Evolutionary conservation across 1,284 basidiomycete genomes (phyloP), one percentile per base, ranked within the genome.

Genomic region (Apiotrichum domesticum): DNA sequence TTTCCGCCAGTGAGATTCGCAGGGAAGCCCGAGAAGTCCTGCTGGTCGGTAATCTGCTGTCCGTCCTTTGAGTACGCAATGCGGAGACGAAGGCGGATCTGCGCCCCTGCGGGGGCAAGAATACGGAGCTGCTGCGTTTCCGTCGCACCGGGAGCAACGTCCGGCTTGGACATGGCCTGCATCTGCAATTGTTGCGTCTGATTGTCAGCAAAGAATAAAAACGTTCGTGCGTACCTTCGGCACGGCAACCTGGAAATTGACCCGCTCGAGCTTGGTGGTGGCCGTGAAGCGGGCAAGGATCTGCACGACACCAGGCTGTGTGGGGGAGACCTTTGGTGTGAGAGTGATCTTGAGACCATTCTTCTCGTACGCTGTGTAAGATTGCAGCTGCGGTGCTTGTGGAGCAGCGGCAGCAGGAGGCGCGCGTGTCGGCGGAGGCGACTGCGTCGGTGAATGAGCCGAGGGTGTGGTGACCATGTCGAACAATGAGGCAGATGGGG

Each of bases 181-280:
- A 99, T 98, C 73, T 98, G 94, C 57, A 99, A 76, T 73, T 97
- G 94, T 79, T 98, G 95, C 0, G 92, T 92, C 92, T 96, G 68
- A 46, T 34, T 8, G 51, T 59, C 35, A 64, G 62, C n/a, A 4
- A 33, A n/a, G 35, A n/a, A 29, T 7, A 13, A 11, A 1, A n/a
- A 2, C 35, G 13, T 15, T 33, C 13, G 21, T 11, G 71, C 77
- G 58, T 61, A 92, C 91, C 83, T 94, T 97, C 3, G 96, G 96
- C 8, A 99, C 96, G 3, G 96, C 96, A 46, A 94, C 96, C 75
- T 98, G 95, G 80, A 99, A 96, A 72, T 87, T 92, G 59, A 98
- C 80, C 1, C 82, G 83, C 13, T 80, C 79, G 3, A 81, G 83
- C 7, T 72, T 73, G 4, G 85, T 85, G 3, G 81, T 78, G 3